These are phyloP conservation scores for Calonectria hongkongensis DNA, from an alignment of 2,329 filamentous ascomycete genomes.

Conservation along the genomic window DNA sequence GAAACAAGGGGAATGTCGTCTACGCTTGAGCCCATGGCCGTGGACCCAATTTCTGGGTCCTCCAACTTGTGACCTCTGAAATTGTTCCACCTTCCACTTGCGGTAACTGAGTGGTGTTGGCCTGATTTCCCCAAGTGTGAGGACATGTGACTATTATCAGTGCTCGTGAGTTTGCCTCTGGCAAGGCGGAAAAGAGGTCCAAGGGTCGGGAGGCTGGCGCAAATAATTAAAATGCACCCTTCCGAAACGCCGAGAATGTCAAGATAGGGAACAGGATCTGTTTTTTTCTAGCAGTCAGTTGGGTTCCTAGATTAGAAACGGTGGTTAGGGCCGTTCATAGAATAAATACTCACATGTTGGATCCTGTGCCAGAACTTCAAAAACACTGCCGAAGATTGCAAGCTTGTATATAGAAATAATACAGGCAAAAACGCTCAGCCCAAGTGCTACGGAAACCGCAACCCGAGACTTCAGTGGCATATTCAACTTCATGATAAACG, in stretches of 20 bases:
- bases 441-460: slow-evolving; percentile 50
- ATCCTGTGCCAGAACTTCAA: slow-evolving; percentile 48
- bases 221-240: slow-evolving; percentile 52
- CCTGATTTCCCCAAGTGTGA: slow-evolving; percentile 1
- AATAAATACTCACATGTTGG: slow-evolving; percentile 49
- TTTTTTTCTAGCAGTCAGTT: background rate
- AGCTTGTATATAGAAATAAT: slow-evolving; percentile 54
- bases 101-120: slow-evolving; percentile 29
- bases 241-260: slow-evolving; percentile 53
- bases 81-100: slow-evolving; percentile 44
- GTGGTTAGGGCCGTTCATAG: background rate
- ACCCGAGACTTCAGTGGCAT: slow-evolving; percentile 52
- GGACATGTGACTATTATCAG: slow-evolving; percentile 30
- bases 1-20: slow-evolving; percentile 54
- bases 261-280: slow-evolving; percentile 49
- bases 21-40: slow-evolving; percentile 47
- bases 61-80: slow-evolving; percentile 42
- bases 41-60: slow-evolving; percentile 47
- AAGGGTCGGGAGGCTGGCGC: slow-evolving; percentile 51
- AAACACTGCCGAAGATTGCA: slow-evolving; percentile 49
- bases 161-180: slow-evolving; percentile 42
- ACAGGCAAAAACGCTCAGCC: slow-evolving; percentile 50
- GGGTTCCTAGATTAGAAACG: background rate
- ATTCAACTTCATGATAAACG: slow-evolving; percentile 53
- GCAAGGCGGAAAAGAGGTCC: slow-evolving; percentile 49